These are phyloP conservation scores for Fraxinus sp. DNA, from an alignment of 305 asterid genomes.

Conservation along the genomic window DNA sequence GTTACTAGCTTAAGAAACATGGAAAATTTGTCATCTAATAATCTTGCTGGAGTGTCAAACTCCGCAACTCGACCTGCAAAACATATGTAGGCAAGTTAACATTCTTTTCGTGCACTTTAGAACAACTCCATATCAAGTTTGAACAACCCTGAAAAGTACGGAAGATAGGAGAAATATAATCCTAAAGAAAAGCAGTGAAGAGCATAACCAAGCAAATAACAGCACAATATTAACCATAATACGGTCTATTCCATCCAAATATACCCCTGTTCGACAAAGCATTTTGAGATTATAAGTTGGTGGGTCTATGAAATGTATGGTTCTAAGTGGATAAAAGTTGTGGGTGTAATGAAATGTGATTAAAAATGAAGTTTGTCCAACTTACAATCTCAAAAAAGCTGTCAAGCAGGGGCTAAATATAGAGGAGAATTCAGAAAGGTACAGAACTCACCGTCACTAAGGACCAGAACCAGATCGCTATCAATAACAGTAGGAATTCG, in stretches of 20 bases:
- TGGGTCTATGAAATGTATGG: neutral
- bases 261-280: neutral
- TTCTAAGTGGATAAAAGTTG: neutral
- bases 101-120: neutral
- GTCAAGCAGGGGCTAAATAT: neutral
- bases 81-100: constrained; percentile 8
- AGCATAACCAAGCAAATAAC: neutral
- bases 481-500: constrained; percentile 98
- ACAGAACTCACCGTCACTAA: constrained; percentile 74
- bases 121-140: neutral
- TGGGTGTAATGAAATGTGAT: neutral
- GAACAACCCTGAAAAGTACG: neutral
- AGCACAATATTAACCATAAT: neutral
- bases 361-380: neutral
- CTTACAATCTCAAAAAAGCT: neutral
- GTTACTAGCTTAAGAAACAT: constrained; percentile 92
- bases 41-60: constrained; percentile 78
- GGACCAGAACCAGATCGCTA: constrained; percentile 96
- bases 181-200: neutral
- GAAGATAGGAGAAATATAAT: neutral
- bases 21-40: constrained; percentile 88
- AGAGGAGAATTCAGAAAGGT: constrained; percentile 7
- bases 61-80: constrained; percentile 87
- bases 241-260: neutral
- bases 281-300: neutral